Conservation (phyloP, 306 rosid genomes). For the Quercus variabilis region DNA sequence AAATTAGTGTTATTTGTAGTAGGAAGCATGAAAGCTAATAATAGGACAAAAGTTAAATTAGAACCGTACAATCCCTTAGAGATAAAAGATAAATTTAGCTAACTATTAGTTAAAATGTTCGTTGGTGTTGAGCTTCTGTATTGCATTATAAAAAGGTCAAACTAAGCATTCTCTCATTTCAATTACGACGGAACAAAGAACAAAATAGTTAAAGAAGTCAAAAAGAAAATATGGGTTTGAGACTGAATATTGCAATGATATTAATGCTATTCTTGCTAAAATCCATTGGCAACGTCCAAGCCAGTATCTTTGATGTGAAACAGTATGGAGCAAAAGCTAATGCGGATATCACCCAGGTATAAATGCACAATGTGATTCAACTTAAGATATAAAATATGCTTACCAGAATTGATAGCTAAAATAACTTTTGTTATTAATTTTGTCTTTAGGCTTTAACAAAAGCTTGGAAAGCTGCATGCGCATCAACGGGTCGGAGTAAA, state of each 20-base stretch:
- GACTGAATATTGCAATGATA: background rate
- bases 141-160: background rate
- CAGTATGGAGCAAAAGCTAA: conserved; percentile 18
- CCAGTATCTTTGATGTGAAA: background rate
- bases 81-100: background rate
- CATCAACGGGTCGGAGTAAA: background rate
- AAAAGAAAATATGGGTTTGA: conserved; percentile 10
- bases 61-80: background rate
- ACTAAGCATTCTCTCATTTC: background rate
- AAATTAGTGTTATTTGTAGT: background rate
- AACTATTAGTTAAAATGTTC: background rate
- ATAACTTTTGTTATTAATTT: background rate
- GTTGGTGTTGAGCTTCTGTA: background rate
- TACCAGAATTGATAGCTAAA: too few species aligned
- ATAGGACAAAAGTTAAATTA: background rate
- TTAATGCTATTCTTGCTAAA: background rate
- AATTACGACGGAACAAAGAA: too few species aligned
- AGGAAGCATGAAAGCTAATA: background rate
- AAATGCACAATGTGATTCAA: background rate
- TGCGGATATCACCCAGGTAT: conserved; percentile 24
- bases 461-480: conserved; percentile 3
- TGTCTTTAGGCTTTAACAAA: conserved; percentile 16
- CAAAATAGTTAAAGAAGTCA: too few species aligned
- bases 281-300: background rate
- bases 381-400: background rate